Evolutionary conservation across 1,284 basidiomycete genomes (phyloP), one percentile per base, ranked within the genome.

Genomic region (Mycocalia duriaeana): DNA sequence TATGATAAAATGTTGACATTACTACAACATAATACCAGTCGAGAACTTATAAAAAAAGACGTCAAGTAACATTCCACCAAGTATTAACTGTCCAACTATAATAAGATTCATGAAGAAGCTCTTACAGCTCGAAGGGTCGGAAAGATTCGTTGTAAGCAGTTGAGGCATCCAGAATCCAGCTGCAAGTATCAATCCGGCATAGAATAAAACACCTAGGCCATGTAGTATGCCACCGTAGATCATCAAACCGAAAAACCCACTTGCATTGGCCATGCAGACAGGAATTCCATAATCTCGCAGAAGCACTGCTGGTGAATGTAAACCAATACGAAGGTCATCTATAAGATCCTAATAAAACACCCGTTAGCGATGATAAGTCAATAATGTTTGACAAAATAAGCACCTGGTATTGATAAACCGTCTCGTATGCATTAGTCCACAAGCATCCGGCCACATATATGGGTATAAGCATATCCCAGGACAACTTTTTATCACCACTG

Each of bases 391-490:
- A 13, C 11, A 6, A 19, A 11, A 11, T n/a, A 38, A 2, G 14
- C 6, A 38, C 37, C 18, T 38, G n/a, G 7, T 38, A 19, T 19
- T 66, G 64, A 43, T 66, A 66, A 1, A 66, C 56, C 2, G 62
- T 63, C 48, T 66, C 64, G 42, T 63, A 66, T 5, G 59, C 60
- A 45, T 59, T 50, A 1, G 61, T 63, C 63, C 64, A 66, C 34
- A 59, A 51, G 40, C 58, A 57, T 13, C 57, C 53, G 13, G 59
- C 57, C 8, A 63, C 6, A 48, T 62, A 65, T 5, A 63, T 34
- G 0, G 58, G 55, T 25, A 44, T 25, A 5, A 65, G 57, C 13
- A 56, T 52, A 2, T 51, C 37, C 58, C 60, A 66, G 6, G 59
- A 53, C 11, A 64, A 39, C 5, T 44, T 34, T 7, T 53, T 52